Evolutionary conservation across 169 alveolate genomes (phyloP).

Genomic region (Perkinsus chesapeaki): DNA sequence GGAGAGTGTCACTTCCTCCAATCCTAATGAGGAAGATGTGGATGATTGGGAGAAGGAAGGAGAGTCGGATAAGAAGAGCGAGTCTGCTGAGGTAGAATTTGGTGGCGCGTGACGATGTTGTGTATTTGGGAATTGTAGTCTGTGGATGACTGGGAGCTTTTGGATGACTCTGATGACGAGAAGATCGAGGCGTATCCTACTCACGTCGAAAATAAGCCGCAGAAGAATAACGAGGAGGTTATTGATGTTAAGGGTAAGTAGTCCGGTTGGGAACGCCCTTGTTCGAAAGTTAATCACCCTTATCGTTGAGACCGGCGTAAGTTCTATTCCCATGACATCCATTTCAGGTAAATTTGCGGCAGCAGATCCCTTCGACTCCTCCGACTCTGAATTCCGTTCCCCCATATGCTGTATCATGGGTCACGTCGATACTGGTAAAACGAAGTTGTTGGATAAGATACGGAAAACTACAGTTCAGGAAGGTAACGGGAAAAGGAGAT

Average conservation of each 20-base stretch:
- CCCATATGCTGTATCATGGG: constrained; percentile 97
- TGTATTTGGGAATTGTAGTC: constrained; percentile 1
- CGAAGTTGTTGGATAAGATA: constrained; percentile 95
- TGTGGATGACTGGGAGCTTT: constrained; percentile 3
- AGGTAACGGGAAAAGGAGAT: too few relatives aligned
- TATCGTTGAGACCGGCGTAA: neutral
- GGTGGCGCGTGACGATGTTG: constrained; percentile 21
- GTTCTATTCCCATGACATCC: neutral
- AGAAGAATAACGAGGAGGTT: constrained; percentile 44
- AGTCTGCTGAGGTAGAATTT: constrained; percentile 14
- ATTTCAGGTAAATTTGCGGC: constrained; percentile 9
- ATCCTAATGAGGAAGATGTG: constrained; percentile 8
- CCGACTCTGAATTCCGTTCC: constrained; percentile 68
- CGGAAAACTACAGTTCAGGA: constrained; percentile 96
- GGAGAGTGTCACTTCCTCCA: neutral
- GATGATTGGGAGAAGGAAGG: constrained; percentile 9
- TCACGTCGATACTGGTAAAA: constrained; percentile 99
- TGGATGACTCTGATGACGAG: constrained; percentile 18
- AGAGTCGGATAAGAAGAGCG: constrained; percentile 21
- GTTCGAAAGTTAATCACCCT: too few relatives aligned
- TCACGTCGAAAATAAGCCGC: constrained; percentile 29
- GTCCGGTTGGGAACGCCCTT: too few relatives aligned
- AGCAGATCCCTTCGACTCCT: constrained; percentile 17
- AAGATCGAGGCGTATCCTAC: constrained; percentile 19
- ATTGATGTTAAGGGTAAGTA: neutral